Evolutionary conservation across 495 filamentous ascomycete genomes (phyloP).

Genomic region (Penicillium taxi): DNA sequence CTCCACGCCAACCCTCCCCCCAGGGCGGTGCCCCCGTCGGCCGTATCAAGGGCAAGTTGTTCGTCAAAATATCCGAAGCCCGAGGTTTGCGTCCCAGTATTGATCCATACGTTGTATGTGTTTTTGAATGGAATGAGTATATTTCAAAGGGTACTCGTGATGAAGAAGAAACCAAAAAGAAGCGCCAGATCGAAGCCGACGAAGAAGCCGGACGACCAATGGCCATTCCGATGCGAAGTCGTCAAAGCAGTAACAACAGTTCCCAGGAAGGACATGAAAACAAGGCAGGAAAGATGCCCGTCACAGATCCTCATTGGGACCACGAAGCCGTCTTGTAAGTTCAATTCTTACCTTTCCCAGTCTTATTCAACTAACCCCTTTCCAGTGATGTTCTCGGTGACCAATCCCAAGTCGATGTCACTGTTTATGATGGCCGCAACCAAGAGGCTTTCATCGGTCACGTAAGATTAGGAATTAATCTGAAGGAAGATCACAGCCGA

Average conservation of each 20-base stretch:
- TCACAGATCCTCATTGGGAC: constrained; percentile 90
- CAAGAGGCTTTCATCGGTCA: constrained; percentile 90
- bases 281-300: constrained; percentile 55
- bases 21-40: constrained; percentile 54
- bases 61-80: constrained; percentile 78
- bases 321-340: constrained; percentile 92
- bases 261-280: constrained; percentile 60
- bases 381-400: constrained; percentile 90
- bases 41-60: constrained; percentile 79
- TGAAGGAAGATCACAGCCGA: constrained; percentile 57
- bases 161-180: constrained; percentile 45
- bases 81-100: constrained; percentile 70
- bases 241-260: constrained; percentile 87
- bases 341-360: neutral
- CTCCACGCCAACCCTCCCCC: constrained; percentile 27
- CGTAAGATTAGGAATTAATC: constrained; percentile 63
- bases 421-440: constrained; percentile 80
- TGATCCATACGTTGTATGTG: constrained; percentile 91
- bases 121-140: constrained; percentile 93
- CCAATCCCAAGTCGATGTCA: constrained; percentile 85
- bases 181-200: constrained; percentile 47
- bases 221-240: constrained; percentile 5
- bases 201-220: constrained; percentile 3
- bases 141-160: constrained; percentile 77
- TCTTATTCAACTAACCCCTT: constrained; percentile 8